Conservation (phyloP, 2,329 filamentous ascomycete species). For the Stagonosporopsis rhizophila region DNA sequence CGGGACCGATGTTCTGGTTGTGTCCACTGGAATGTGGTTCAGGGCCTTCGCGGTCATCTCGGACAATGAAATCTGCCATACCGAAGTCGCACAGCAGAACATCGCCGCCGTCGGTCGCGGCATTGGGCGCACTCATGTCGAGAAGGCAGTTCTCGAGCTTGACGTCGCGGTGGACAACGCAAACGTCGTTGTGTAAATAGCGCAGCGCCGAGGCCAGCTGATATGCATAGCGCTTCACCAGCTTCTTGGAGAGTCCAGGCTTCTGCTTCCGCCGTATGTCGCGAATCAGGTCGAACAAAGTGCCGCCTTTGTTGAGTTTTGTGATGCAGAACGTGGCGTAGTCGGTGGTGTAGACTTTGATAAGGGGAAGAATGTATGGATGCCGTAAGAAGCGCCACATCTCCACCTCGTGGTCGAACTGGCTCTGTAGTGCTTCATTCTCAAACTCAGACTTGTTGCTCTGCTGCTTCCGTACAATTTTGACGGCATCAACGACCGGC, state of each 20-base stretch:
- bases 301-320: conserved; percentile 68
- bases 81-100: conserved; percentile 73
- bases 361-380: conserved; percentile 66
- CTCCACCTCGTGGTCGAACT: conserved; percentile 73
- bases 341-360: conserved; percentile 70
- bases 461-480: conserved; percentile 69
- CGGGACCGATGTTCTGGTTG: conserved; percentile 59
- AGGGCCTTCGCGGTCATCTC: conserved; percentile 59
- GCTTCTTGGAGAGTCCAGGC: conserved; percentile 56
- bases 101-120: conserved; percentile 60
- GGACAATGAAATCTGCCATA: conserved; percentile 71
- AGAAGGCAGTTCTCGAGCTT: conserved; percentile 74
- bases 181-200: conserved; percentile 72
- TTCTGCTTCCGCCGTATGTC: conserved; percentile 55
- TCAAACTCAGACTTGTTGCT: conserved; percentile 63
- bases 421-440: conserved; percentile 70
- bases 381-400: conserved; percentile 72
- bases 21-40: conserved; percentile 55
- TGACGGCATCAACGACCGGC: conserved; percentile 67
- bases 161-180: conserved; percentile 71
- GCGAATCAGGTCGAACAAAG: conserved; percentile 68
- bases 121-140: conserved; percentile 59
- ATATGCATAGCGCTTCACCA: conserved; percentile 67
- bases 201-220: conserved; percentile 70
- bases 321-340: conserved; percentile 75